Evolutionary conservation across 352 stramenopile genomes (phyloP).

Genomic region (Blastocystis sp.): DNA sequence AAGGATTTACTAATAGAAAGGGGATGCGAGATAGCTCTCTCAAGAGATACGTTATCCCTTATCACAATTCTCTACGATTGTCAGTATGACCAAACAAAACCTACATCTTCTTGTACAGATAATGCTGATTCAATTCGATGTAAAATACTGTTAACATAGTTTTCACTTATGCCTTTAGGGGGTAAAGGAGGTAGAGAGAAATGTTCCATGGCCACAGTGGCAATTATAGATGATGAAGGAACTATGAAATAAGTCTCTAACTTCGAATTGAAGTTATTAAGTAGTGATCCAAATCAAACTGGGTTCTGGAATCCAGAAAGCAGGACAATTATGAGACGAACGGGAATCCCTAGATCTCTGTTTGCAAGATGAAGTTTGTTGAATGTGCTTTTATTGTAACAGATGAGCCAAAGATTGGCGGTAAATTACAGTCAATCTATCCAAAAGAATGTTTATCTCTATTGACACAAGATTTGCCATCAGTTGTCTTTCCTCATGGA

Average conservation of each 20-base stretch:
- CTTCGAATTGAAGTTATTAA: no score
- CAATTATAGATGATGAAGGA: no score
- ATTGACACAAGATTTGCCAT: background rate
- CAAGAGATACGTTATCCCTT: background rate
- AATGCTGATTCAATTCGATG: constrained; percentile 1
- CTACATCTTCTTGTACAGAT: constrained; percentile 14
- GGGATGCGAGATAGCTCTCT: background rate
- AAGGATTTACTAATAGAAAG: background rate
- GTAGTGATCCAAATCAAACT: background rate
- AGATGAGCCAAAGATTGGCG: background rate
- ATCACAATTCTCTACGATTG: background rate
- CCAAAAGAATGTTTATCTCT: background rate
- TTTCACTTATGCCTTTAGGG: constrained; percentile 14
- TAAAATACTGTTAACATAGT: background rate
- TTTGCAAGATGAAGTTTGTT: constrained; percentile 40
- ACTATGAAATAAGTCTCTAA: no score
- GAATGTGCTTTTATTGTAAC: constrained; percentile 34
- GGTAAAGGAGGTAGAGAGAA: background rate
- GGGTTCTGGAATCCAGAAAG: background rate
- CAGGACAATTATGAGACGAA: background rate
- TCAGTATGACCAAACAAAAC: background rate
- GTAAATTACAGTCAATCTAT: constrained; percentile 28
- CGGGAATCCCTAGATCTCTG: background rate
- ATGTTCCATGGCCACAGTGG: background rate
- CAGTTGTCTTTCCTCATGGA: background rate